Evolutionary conservation across 2,329 filamentous ascomycete genomes (phyloP), one percentile per base, ranked within the genome.

Genomic region (Emergomyces africanus): DNA sequence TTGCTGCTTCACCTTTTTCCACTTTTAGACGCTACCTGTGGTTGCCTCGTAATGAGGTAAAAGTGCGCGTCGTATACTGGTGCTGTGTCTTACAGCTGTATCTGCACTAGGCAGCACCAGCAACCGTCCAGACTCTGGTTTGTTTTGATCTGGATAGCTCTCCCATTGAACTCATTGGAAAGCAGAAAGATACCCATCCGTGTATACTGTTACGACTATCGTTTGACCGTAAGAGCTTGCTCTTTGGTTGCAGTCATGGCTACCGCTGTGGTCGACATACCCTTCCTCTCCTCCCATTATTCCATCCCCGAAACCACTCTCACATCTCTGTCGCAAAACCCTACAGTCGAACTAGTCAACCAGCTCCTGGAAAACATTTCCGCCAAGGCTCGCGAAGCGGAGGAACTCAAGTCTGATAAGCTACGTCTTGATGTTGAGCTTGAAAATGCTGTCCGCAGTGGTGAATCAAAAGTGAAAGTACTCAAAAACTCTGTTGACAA

Each of bases 381-480:
- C 28, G 77, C 78, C 35, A 96, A 94, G 72, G 90, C 89, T 41
- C 88, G 86, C 67, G 90, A 96, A 67, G 86, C 83, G 67, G 90
- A 96, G 70, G 82, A 85, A 44, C 76, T 96, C 46, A 89, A 87
- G 66, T 86, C 92, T 10, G 89, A 95, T 64, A 97, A 96, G 75
- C 81, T 96, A 50, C 86, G 89, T 65, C 78, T 89, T 51, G 90
- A 96, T 67, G 94, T 99, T 50, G 91, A 97, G 77, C 82, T 97
- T 8, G 94, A 99, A 72, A 94, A 90, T 72, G 87, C 87, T 20
- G 86, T 96, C 54, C 86, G 90, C 66, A 88, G 83, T 64, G 86
- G 87, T 61, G 92, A 97, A 70, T 84, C 87, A 28, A 88, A 90
- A 73, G 85, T 86, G 64, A 89, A 92, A 69, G 83, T 85, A 9